Evolutionary conservation across 192 early-diverging fungal genomes (phyloP).

Genomic region (Coemansia sp.): DNA sequence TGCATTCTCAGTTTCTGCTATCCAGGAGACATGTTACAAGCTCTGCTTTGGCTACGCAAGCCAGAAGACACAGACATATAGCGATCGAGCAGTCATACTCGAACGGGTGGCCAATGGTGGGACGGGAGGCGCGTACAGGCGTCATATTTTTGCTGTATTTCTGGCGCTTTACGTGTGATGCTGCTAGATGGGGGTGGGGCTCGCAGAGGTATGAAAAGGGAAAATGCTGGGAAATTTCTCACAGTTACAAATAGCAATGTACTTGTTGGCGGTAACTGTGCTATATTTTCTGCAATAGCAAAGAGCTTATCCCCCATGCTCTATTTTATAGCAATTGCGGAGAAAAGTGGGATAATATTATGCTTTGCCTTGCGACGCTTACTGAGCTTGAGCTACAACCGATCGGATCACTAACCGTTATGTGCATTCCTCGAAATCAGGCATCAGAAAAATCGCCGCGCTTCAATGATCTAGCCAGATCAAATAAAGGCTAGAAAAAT

Average conservation of each 20-base stretch:
- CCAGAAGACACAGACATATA: slow-evolving; percentile 20
- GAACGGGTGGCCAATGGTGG: slow-evolving; percentile 13
- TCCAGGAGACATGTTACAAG: slow-evolving; percentile 13
- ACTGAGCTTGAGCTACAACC: too few relatives aligned
- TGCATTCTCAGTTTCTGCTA: background rate
- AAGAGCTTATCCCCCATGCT: too few relatives aligned
- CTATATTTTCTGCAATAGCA: too few relatives aligned
- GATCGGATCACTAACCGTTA: too few relatives aligned
- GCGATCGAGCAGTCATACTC: slow-evolving; percentile 15
- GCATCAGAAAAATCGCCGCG: slow-evolving; percentile 3
- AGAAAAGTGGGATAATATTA: too few relatives aligned
- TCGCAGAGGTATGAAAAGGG: too few relatives aligned
- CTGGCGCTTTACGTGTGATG: too few relatives aligned
- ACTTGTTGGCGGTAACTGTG: too few relatives aligned
- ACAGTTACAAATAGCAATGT: too few relatives aligned
- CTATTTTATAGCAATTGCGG: too few relatives aligned
- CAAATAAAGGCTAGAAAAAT: background rate
- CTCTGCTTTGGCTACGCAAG: slow-evolving; percentile 21
- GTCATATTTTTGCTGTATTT: background rate
- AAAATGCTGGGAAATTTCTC: background rate
- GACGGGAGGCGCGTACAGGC: slow-evolving; percentile 3
- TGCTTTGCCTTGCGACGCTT: too few relatives aligned
- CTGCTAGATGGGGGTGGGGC: too few relatives aligned
- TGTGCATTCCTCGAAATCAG: background rate
- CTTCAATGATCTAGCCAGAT: background rate